Percentiles rank a stretch among this genome's conserved stretches.
phyloP scores from a whole-genome alignment of 2,329 filamentous ascomycete genomes.

The Ramularia collo-cygni region DNA sequence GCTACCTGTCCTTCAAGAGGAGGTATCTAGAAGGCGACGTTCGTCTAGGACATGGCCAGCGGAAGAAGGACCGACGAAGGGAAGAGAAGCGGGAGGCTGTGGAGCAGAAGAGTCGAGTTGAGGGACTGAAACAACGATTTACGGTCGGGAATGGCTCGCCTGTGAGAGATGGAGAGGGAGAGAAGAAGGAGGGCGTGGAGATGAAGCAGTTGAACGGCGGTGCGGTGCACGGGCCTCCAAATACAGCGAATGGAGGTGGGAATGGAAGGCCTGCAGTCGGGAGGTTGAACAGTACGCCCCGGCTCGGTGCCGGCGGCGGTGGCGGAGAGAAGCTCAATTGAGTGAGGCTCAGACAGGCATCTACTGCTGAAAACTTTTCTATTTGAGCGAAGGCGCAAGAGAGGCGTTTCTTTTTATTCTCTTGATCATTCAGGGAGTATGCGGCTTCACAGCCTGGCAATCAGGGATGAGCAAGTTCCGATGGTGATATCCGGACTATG shows the following conservation, averaged over 20 bases:
- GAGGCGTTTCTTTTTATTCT: too few species aligned
- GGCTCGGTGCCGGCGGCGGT: too few species aligned
- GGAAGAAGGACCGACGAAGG: slow-evolving; percentile 6
- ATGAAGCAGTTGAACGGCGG: slow-evolving; percentile 50
- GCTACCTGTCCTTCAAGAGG: slow-evolving; percentile 81
- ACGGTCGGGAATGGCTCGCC: slow-evolving; percentile 12
- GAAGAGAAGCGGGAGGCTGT: slow-evolving; percentile 4
- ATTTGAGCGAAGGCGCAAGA: too few species aligned
- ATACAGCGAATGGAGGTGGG: too few species aligned
- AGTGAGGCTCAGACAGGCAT: too few species aligned
- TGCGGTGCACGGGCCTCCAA: too few species aligned
- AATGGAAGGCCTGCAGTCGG: neutral
- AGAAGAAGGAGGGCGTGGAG: slow-evolving; percentile 48
- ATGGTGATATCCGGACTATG: too few species aligned
- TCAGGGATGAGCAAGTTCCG: too few species aligned
- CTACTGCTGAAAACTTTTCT: too few species aligned
- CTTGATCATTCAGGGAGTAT: too few species aligned
- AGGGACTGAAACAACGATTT: slow-evolving; percentile 46
- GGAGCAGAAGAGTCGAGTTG: slow-evolving; percentile 38
- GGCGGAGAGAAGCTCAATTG: too few species aligned
- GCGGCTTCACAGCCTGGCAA: too few species aligned
- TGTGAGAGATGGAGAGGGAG: neutral
- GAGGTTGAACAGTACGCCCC: neutral
- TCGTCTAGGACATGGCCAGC: slow-evolving; percentile 54
- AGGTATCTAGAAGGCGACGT: slow-evolving; percentile 75